phyloP scores from a whole-genome alignment of 1,139 yeast genomes.

The Debaryomycetaceae sp. region DNA sequence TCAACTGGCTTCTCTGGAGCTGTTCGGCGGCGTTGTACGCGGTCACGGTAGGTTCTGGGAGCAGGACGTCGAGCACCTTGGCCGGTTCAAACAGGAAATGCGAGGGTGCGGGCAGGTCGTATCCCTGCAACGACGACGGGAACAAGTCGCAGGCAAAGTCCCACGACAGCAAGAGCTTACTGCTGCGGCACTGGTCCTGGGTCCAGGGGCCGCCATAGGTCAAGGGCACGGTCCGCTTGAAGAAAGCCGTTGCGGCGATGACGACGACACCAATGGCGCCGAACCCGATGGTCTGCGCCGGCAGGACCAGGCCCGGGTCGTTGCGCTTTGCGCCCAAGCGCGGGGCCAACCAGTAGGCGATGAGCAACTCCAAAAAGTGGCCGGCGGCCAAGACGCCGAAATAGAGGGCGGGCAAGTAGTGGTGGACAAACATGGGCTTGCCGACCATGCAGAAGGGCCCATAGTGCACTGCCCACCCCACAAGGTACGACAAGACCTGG shows the following conservation, averaged over 20 bases:
- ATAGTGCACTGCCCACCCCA: constrained; percentile 82
- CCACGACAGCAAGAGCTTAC: constrained; percentile 55
- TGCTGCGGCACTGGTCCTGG: constrained; percentile 44
- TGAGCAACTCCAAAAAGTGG: constrained; percentile 64
- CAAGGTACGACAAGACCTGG: constrained; percentile 54
- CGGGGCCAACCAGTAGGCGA: constrained; percentile 26
- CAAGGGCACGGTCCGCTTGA: constrained; percentile 56
- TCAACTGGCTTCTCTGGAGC: no score
- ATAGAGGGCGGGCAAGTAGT: constrained; percentile 83
- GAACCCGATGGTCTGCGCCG: constrained; percentile 23
- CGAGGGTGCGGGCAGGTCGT: no score
- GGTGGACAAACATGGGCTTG: constrained; percentile 88
- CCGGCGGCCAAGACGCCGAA: constrained; percentile 81
- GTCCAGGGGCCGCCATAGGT: constrained; percentile 84
- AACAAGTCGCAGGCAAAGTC: constrained; percentile 81
- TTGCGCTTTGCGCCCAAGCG: not conserved
- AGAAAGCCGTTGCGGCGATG: constrained; percentile 43
- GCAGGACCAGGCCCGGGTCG: no score
- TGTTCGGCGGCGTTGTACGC: no score
- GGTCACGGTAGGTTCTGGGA: no score
- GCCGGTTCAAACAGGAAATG: no score
- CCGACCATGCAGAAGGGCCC: constrained; percentile 88
- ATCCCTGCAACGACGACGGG: no score
- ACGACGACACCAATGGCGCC: constrained; percentile 38
- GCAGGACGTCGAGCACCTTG: no score